Evolutionary conservation across 768 basidiomycete species (phyloP).

Genomic region (Podaxis sp.): DNA sequence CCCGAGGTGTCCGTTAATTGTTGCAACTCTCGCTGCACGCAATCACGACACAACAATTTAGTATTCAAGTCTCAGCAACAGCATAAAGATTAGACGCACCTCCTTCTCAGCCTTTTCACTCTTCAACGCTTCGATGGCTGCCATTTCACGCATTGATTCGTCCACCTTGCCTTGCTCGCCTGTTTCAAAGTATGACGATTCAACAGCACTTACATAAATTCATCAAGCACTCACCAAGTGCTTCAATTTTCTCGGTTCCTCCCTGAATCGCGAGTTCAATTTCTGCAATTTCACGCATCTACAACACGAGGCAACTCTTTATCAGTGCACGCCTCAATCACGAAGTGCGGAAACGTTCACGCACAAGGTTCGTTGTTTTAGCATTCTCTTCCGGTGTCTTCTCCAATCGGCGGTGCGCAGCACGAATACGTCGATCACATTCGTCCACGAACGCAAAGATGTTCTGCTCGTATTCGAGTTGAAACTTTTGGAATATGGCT

Average conservation of each 20-base stretch:
- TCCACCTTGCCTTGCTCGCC: slow-evolving; percentile 99
- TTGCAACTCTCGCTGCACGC: slow-evolving; percentile 80
- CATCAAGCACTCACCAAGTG: slow-evolving; percentile 57
- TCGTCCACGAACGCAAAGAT: slow-evolving; percentile 97
- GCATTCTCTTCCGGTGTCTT: slow-evolving; percentile 99
- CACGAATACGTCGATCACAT: slow-evolving; percentile 93
- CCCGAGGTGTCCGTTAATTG: slow-evolving; percentile 97
- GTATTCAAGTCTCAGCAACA: slow-evolving; percentile 13
- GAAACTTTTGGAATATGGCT: slow-evolving; percentile 83
- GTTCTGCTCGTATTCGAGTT: slow-evolving; percentile 94
- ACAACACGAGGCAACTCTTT: slow-evolving; percentile 5
- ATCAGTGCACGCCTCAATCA: slow-evolving; percentile 7
- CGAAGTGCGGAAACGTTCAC: slow-evolving; percentile 21
- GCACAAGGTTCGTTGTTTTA: slow-evolving; percentile 92
- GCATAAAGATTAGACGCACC: slow-evolving; percentile 39
- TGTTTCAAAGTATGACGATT: slow-evolving; percentile 27
- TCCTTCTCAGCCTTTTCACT: slow-evolving; percentile 96
- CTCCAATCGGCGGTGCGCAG: slow-evolving; percentile 92
- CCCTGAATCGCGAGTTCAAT: slow-evolving; percentile 99
- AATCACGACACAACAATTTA: slow-evolving; percentile 15
- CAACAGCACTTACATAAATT: slow-evolving; percentile 16
- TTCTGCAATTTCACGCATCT: slow-evolving; percentile 99
- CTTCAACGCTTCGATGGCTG: slow-evolving; percentile 96
- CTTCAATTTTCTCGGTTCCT: slow-evolving; percentile 97
- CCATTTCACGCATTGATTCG: slow-evolving; percentile 97